A percentile compares a stretch with the other conserved stretches of the same genome.
phyloP scores from a whole-genome alignment of 1,139 yeast species.

The Casaregolazyma lundiana region DNA sequence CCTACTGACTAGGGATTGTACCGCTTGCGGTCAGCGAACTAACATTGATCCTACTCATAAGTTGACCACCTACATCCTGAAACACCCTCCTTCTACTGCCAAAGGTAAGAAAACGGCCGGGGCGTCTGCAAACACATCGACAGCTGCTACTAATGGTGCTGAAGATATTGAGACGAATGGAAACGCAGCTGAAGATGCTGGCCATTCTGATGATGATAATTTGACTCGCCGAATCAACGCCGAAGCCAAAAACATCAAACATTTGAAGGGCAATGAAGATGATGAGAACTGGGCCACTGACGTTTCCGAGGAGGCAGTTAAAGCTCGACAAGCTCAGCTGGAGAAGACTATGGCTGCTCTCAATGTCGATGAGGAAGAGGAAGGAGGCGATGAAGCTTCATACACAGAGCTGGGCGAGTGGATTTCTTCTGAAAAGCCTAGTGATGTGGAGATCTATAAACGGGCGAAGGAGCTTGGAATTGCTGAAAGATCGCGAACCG shows the following conservation, averaged over 20 bases:
- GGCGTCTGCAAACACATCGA: slow-evolving; percentile 58
- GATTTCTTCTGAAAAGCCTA: slow-evolving; percentile 68
- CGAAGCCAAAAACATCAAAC: slow-evolving; percentile 67
- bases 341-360: slow-evolving; percentile 51
- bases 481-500: slow-evolving; percentile 66
- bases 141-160: slow-evolving; percentile 50
- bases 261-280: slow-evolving; percentile 51
- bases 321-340: slow-evolving; percentile 83
- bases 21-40: slow-evolving; percentile 95
- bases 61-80: slow-evolving; percentile 77
- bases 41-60: slow-evolving; percentile 82
- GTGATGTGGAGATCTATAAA: slow-evolving; percentile 88
- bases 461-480: slow-evolving; percentile 79
- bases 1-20: slow-evolving; percentile 83
- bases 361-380: slow-evolving; percentile 39
- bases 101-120: slow-evolving; percentile 50
- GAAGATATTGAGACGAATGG: slow-evolving; percentile 50
- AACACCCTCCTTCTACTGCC: slow-evolving; percentile 78
- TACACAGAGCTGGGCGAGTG: slow-evolving; percentile 86
- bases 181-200: slow-evolving; percentile 32
- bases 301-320: slow-evolving; percentile 94
- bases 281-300: slow-evolving; percentile 99
- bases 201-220: slow-evolving; percentile 58
- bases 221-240: slow-evolving; percentile 77
- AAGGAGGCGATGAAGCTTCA: slow-evolving; percentile 33